Percentiles rank a stretch among this genome's conserved stretches.
Evolutionary conservation across 768 basidiomycete genomes (phyloP).

Genomic region (Suillus fuscotomentosus): DNA sequence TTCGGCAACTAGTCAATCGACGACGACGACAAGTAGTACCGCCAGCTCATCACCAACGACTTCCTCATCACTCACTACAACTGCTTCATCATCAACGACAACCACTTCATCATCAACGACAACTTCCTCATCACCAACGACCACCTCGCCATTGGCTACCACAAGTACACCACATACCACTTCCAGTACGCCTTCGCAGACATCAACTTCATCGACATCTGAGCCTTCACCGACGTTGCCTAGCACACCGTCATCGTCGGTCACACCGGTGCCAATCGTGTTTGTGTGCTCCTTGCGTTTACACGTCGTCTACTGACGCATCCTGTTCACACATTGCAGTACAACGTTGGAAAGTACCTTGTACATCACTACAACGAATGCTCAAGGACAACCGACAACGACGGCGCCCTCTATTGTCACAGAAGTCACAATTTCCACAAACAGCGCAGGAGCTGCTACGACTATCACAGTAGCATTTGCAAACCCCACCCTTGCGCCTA

Average conservation of each 20-base stretch:
- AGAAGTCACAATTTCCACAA: conserved; percentile 51
- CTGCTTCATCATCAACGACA: conserved; percentile 12
- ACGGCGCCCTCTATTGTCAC: conserved; percentile 61
- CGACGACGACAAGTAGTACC: conserved; percentile 13
- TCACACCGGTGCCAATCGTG: conserved; percentile 13
- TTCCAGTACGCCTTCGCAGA: background rate
- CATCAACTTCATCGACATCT: conserved; percentile 6
- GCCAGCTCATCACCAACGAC: conserved; percentile 5
- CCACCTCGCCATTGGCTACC: conserved; percentile 13
- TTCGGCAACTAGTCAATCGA: conserved; percentile 17
- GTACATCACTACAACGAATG: conserved; percentile 61
- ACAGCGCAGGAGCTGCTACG: conserved; percentile 47
- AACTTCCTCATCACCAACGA: conserved; percentile 16
- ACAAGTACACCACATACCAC: conserved; percentile 9
- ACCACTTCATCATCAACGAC: conserved; percentile 11
- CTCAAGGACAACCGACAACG: conserved; percentile 44
- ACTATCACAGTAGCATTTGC: conserved; percentile 63
- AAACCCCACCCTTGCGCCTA: conserved; percentile 69
- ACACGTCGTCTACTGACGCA: conserved; percentile 12
- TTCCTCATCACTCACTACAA: background rate
- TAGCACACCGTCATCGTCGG: conserved; percentile 9
- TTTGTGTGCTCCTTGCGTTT: conserved; percentile 15
- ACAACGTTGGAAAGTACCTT: conserved; percentile 50
- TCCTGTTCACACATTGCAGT: conserved; percentile 32
- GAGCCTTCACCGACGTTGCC: conserved; percentile 13